Conservation (phyloP, 768 basidiomycete species). For the Tulasnella calospora region DNA sequence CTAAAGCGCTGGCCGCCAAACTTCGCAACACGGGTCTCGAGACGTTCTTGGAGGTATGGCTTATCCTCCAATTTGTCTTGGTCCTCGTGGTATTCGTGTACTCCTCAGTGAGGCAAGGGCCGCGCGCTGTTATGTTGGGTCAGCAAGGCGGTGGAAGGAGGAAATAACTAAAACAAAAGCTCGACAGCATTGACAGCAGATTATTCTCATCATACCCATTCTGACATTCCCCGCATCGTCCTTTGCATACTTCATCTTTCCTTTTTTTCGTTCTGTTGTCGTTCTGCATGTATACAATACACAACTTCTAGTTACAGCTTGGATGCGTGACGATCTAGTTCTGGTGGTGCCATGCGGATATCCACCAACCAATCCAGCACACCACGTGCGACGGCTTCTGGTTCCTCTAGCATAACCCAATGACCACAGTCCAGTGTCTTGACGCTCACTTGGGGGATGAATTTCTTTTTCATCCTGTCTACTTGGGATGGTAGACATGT, state of each 20-base stretch:
- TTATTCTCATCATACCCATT: neutral
- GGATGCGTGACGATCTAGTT: neutral
- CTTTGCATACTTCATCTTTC: neutral
- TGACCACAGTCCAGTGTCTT: slow-evolving; percentile 56
- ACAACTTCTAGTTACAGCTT: neutral
- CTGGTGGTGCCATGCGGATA: neutral
- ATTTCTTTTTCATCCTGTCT: slow-evolving; percentile 42
- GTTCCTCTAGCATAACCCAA: slow-evolving; percentile 64
- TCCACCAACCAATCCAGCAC: slow-evolving; percentile 39
- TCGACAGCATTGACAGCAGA: neutral
- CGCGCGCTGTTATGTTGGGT: slow-evolving; percentile 49
- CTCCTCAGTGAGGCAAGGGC: slow-evolving; percentile 74
- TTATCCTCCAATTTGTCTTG: slow-evolving; percentile 76
- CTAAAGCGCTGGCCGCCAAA: slow-evolving; percentile 22
- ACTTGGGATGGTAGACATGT: slow-evolving; percentile 45
- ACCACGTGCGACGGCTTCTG: slow-evolving; percentile 49
- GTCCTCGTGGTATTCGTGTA: slow-evolving; percentile 73
- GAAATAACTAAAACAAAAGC: neutral
- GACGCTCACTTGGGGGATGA: slow-evolving; percentile 49
- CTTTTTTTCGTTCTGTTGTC: slow-evolving; percentile 1
- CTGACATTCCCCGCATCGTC: neutral
- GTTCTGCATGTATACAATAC: neutral
- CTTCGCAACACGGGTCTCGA: slow-evolving; percentile 26
- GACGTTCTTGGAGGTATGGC: slow-evolving; percentile 67
- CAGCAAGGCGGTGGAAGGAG: slow-evolving; percentile 3